Conservation (phyloP, 495 filamentous ascomycete species). For the Penicillium silybi region DNA sequence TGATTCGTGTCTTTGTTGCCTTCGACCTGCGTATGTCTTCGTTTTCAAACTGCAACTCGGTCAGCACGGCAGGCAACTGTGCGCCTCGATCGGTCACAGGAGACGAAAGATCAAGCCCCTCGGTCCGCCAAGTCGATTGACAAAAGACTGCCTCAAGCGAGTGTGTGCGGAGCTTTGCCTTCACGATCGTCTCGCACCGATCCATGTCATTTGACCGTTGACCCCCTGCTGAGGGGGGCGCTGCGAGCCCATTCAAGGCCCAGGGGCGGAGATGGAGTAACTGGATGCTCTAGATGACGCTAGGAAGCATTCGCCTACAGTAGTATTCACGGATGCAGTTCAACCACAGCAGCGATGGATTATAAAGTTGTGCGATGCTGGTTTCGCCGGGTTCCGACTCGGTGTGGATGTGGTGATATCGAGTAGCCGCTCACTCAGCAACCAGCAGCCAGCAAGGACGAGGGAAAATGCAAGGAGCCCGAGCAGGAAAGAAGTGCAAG, state of each 20-base stretch:
- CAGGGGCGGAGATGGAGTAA: background rate
- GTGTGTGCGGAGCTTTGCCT: background rate
- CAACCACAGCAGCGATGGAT: background rate
- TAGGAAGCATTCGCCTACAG: background rate
- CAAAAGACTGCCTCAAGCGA: background rate
- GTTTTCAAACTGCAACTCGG: background rate
- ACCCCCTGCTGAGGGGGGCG: constrained; percentile 6
- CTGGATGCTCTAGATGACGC: background rate
- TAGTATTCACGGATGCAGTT: background rate
- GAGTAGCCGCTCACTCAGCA: background rate
- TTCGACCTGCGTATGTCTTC: background rate
- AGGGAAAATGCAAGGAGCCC: constrained; percentile 24
- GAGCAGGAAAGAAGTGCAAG: constrained; percentile 10
- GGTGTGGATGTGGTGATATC: background rate
- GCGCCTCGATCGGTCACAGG: background rate
- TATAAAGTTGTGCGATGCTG: background rate
- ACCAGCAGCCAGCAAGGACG: constrained; percentile 17
- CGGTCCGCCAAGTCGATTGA: background rate
- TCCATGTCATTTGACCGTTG: constrained; percentile 13
- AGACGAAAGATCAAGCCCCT: background rate
- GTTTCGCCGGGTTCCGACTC: background rate
- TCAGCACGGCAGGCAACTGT: background rate
- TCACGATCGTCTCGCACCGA: background rate
- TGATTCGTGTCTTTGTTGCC: background rate
- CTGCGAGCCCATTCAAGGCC: background rate